phyloP scores from a whole-genome alignment of 139 green algal species.

The Coccomyxa sp. region DNA sequence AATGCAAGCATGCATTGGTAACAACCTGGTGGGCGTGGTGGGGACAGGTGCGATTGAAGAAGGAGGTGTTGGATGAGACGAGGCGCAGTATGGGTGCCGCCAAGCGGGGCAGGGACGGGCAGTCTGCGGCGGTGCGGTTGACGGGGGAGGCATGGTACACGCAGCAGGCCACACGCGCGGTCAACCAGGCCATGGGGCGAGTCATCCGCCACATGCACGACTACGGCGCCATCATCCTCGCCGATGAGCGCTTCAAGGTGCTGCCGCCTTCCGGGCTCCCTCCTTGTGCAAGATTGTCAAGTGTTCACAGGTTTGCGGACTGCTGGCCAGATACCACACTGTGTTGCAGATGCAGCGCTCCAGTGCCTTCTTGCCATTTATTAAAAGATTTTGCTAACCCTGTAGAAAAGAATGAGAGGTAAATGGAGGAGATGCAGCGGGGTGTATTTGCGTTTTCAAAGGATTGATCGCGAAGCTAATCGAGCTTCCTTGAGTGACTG shows the following conservation, averaged over 20 bases:
- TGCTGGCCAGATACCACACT: not conserved
- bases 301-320: not conserved
- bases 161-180: constrained; percentile 68
- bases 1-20: too few relatives aligned
- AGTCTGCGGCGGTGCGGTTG: constrained; percentile 16
- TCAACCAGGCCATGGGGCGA: constrained; percentile 95
- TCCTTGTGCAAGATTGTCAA: not conserved
- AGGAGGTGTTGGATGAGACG: constrained; percentile 70
- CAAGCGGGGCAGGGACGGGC: constrained; percentile 20
- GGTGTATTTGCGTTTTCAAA: not conserved
- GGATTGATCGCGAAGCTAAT: not conserved
- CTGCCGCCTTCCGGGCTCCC: not conserved
- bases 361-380: not conserved
- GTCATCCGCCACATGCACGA: constrained; percentile 93
- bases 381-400: not conserved
- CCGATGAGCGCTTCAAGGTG: constrained; percentile 71
- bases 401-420: too few relatives aligned
- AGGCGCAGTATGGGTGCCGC: not conserved
- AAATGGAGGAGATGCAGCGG: too few relatives aligned
- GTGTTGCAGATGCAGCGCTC: not conserved
- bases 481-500: not conserved
- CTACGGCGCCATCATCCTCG: constrained; percentile 88
- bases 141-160: constrained; percentile 72
- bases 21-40: too few relatives aligned
- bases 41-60: constrained; percentile 68